Conservation (phyloP, 1,284 basidiomycete genomes). For the Thelephora terrestris region DNA sequence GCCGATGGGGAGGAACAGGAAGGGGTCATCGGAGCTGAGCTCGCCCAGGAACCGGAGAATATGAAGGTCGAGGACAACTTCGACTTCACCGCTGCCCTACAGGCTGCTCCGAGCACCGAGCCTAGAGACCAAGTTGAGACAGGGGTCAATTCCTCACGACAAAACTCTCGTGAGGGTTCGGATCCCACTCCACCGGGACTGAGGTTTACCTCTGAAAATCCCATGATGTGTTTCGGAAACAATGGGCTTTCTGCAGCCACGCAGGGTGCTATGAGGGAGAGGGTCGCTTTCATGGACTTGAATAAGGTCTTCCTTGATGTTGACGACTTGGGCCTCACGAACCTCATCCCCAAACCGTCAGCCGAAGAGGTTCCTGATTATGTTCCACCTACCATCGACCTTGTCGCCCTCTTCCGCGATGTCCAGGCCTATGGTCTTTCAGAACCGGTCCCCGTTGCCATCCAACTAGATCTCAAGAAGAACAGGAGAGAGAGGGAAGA, state of each 20-base stretch:
- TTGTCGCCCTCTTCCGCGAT: conserved; percentile 56
- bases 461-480: conserved; percentile 35
- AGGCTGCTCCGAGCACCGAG: background rate
- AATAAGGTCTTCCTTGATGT: conserved; percentile 51
- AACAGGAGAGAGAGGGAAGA: conserved; percentile 54
- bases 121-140: background rate
- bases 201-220: conserved; percentile 29
- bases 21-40: conserved; percentile 38
- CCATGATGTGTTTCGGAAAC: conserved; percentile 29
- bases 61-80: conserved; percentile 57
- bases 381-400: conserved; percentile 29
- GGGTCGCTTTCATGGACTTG: conserved; percentile 45
- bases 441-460: conserved; percentile 29
- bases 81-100: conserved; percentile 22
- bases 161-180: conserved; percentile 7
- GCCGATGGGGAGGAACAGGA: conserved; percentile 35
- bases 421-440: conserved; percentile 43
- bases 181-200: conserved; percentile 10
- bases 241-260: conserved; percentile 7
- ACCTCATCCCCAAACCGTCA: conserved; percentile 28
- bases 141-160: conserved; percentile 3
- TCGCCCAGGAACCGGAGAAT: conserved; percentile 29
- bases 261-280: conserved; percentile 47
- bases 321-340: conserved; percentile 27
- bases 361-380: conserved; percentile 26